These are phyloP conservation scores for Cucurbita argyrosperma DNA, from an alignment of 306 rosid genomes.

Conservation along the genomic window DNA sequence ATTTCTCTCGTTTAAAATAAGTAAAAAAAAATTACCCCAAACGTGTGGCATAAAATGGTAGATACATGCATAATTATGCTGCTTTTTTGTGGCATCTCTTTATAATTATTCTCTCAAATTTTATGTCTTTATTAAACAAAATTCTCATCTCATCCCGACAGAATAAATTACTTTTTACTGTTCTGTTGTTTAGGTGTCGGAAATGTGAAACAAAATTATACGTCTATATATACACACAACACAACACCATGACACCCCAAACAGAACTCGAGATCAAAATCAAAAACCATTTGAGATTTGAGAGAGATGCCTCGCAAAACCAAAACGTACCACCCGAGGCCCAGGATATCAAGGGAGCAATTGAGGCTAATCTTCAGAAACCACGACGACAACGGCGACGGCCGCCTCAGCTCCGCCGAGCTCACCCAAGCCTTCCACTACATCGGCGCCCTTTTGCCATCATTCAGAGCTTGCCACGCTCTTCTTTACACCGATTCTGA, in stretches of 20 bases:
- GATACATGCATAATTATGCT: too few species aligned
- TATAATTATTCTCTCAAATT: too few species aligned
- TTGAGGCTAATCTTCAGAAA: neutral
- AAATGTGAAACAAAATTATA: too few species aligned
- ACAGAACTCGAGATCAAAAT: neutral
- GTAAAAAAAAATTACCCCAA: too few species aligned
- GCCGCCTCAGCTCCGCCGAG: neutral
- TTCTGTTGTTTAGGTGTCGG: too few species aligned
- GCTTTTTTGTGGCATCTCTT: too few species aligned
- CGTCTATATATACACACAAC: too few species aligned
- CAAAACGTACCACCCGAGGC: neutral
- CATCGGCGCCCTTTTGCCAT: neutral
- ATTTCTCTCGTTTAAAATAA: too few species aligned
- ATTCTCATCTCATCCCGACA: too few species aligned
- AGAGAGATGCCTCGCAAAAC: neutral
- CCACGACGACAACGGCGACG: neutral
- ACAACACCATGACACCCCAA: neutral
- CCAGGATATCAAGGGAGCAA: neutral
- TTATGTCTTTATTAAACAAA: too few species aligned
- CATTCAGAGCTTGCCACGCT: neutral
- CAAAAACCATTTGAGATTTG: neutral
- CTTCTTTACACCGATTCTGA: neutral
- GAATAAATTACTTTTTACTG: too few species aligned
- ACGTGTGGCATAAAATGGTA: too few species aligned
- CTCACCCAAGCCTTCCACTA: neutral